Evolutionary conservation across 23 red algal genomes (phyloP), one percentile per base, ranked within the genome.

Genomic region (Gracilaria domingensis): DNA sequence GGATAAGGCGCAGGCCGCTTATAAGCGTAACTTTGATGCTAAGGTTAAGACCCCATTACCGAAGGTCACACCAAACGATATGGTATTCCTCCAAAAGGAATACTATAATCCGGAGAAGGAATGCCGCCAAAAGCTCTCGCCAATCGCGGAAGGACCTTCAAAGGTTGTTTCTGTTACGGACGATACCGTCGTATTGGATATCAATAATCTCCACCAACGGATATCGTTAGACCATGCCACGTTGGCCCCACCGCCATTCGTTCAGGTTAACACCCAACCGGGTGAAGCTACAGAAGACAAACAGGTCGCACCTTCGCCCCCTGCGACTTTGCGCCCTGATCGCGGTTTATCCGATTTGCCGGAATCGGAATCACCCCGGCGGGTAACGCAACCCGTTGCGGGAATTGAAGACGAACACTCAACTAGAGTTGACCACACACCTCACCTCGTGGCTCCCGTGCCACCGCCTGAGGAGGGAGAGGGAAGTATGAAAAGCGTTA

Each of bases 71-170:
- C 23, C 50, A 3, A 57, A n/a, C 12, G 28, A 32, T 32, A 38
- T 16, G n/a, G 72, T 75, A 9, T 88, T 88, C 38, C 7, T 77
- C 14, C 12, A 69, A n/a, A 88, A 51, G 58, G 85, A 88, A 39
- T 62, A 78, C 36, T 44, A 51, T 53, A 79, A 79, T 45, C 20
- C 66, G 14, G 50, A 56, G 56, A 20, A 44, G 32, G 85, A 59
- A 2, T 5, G 24, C 16, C 47, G 48, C 26, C 85, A 88, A 20
- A 88, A 88, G 49, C 51, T 79, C 6, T 64, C 85, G 11, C 66
- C 85, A 13, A 60, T 88, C 13, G 69, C 45, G 25, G 67, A 88
- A 32, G 85, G 85, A 75, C 85, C 85, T 13, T 88, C 39, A 78
- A 25, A 48, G 38, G 85, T 88, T 36, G 30, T 82, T 21, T 82